Evolutionary conservation across 2,329 filamentous ascomycete genomes (phyloP), one percentile per base, ranked within the genome.

Genomic region (Aspergillus texensis): DNA sequence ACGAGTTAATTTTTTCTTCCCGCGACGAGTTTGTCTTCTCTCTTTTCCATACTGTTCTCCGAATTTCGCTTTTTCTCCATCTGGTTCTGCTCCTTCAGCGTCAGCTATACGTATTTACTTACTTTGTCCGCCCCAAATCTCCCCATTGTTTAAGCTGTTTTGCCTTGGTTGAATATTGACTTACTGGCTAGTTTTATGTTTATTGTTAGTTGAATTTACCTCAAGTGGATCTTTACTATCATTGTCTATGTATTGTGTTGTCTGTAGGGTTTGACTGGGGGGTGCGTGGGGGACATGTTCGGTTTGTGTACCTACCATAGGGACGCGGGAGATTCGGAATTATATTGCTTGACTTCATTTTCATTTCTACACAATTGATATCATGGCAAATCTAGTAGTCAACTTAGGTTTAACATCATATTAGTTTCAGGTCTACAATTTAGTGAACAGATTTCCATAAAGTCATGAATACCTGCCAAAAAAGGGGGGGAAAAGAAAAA

Each of bases 141-240:
- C 12, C 45, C 45, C 24, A 8, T 48, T 16, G 24, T 48, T 26
- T 28, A 26, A 26, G 24, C 12, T 28, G n/a, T 16, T 32, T n/a
- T 52, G 48, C 28, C 8, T 30, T 32, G 24, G 21, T 32, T 36
- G 41, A 48, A 24, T 26, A 50, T 58, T 45, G 41, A 58, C 24
- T 43, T 43, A 21, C 55, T 43, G 39, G 36, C 43, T 58, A 58
- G 43, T 45, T 32, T 39, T 32, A 34, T 48, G 56, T 48, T 45
- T 30, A 58, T 50, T 26, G 45, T 48, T 36, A 46, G 43, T 26
- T n/a, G 21, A 58, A 58, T 58, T 32, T 45, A 48, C 26, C 34
- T 50, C 28, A 34, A 32, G 21, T n/a, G 28, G 28, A 52, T 30
- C 11, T 19, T 52, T 52, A n/a, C 26, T 32, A 50, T 52, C 28